Base-by-base conservation (phyloP, 225 moss, liverwort and hornwort species). In the Thuidium tamariscinum region DNA sequence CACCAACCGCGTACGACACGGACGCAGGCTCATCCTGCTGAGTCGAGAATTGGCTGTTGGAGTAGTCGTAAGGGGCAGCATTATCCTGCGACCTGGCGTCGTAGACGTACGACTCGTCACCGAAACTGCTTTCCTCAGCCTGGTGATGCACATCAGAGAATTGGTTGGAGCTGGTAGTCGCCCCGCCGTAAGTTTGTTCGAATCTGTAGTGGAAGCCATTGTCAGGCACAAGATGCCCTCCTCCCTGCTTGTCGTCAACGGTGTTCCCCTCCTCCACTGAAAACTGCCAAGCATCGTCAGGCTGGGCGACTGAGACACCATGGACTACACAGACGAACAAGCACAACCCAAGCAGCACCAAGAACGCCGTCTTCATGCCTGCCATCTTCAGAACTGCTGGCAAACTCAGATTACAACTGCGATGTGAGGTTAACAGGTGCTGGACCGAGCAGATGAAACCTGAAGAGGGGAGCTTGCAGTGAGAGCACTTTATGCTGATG, bases 341-440 rank as follows among this genome's bases (percentile, higher is more conserved):
- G 60, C 68, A 75, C 52, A 92, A 23, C 61, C 66, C 88, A 7
- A 92, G 76, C 34, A 90, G 63, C 57, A 83, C 75, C 1, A 82
- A 80, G 44, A 48, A 72, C 57, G 46, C 54, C 55, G 26, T 57
- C 54, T 30, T 78, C 86, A 44, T 83, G 15, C 18, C 61, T 77
- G 44, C 68, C 89, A 92, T 92, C 21, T 9, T 81, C 26, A 48
- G 59, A 29, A 44, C 18, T 30, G 1, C 12, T 27, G 10, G 2
- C 25, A 22, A 18, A 5, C 34, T 44, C 44, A 27, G 41, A 34
- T 17, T 25, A 9, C 18, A 48, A 11, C 44, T 16, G n/a, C 5
- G 36, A 63, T 25, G 39, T 4, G 30, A 8, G 57, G 81, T 55
- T 64, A 39, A 20, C 55, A 46, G 48, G 27, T 57, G 32, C 79